Conservation (phyloP, 140 eudicot genomes). For the Flaveria floridana region DNA sequence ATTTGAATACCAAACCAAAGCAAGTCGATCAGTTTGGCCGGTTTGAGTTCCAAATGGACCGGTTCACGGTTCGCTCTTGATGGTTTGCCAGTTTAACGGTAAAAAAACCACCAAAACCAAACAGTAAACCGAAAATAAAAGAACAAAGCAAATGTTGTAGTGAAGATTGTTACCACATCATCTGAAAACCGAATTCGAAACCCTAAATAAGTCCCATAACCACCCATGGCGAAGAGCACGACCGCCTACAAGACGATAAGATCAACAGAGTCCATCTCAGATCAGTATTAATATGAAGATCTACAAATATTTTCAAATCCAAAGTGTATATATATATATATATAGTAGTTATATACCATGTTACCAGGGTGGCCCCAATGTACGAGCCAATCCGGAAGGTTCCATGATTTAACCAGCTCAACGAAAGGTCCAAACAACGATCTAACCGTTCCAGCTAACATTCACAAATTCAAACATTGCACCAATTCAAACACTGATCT, state of each 20-base stretch:
- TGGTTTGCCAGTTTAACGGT: too few species aligned
- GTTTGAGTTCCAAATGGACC: neutral
- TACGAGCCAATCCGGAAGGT: slow-evolving; percentile 94
- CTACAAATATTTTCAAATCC: neutral
- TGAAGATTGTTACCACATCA: slow-evolving; percentile 55
- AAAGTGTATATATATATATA: neutral
- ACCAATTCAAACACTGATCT: neutral
- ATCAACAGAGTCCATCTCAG: neutral
- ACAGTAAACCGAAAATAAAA: too few species aligned
- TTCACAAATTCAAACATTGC: neutral
- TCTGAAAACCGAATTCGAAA: slow-evolving; percentile 79
- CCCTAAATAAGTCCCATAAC: slow-evolving; percentile 89
- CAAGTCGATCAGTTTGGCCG: neutral
- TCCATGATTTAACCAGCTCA: slow-evolving; percentile 66
- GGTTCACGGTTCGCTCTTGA: neutral
- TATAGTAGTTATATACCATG: slow-evolving; percentile 49
- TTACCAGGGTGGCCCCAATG: slow-evolving; percentile 99
- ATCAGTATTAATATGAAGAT: neutral
- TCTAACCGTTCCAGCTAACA: slow-evolving; percentile 60
- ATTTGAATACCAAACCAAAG: neutral
- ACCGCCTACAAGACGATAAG: slow-evolving; percentile 57
- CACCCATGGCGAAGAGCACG: slow-evolving; percentile 98
- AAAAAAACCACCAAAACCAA: too few species aligned
- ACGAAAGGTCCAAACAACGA: slow-evolving; percentile 74
- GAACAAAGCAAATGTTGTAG: neutral